Percentiles rank a stretch among this genome's conserved stretches.
phyloP scores from a whole-genome alignment of 352 stramenopile genomes.

The Pythium aristosporum region DNA sequence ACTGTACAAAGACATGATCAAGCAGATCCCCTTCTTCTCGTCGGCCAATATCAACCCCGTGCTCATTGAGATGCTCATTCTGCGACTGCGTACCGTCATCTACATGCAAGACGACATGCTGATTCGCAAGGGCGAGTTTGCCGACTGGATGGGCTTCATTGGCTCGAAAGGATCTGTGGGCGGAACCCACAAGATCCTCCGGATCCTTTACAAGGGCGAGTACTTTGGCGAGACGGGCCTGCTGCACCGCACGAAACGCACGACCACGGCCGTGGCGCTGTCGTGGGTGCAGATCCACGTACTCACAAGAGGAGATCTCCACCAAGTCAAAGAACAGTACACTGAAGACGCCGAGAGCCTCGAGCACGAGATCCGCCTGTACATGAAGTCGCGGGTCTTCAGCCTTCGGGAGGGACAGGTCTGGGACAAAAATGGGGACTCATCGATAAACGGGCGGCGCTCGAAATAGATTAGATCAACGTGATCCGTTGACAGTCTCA shows the following conservation, averaged over 20 bases:
- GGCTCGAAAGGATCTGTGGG: conserved; percentile 63
- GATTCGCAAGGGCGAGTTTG: conserved; percentile 74
- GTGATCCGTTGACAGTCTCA: too few relatives aligned
- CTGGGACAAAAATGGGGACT: too few relatives aligned
- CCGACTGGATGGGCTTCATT: conserved; percentile 85
- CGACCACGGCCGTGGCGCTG: conserved; percentile 61
- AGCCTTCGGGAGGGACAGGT: too few relatives aligned
- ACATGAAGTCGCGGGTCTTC: too few relatives aligned
- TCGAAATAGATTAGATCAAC: too few relatives aligned
- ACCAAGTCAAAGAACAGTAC: conserved; percentile 66
- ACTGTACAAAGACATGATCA: conserved; percentile 76
- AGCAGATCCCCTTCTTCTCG: conserved; percentile 75
- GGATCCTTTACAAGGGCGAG: conserved; percentile 65
- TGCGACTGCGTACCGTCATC: conserved; percentile 69
- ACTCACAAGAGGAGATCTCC: conserved; percentile 52
- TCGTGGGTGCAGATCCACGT: conserved; percentile 80
- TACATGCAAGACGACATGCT: conserved; percentile 84
- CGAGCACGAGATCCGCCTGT: conserved; percentile 21
- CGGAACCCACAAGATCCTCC: conserved; percentile 48
- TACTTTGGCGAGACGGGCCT: conserved; percentile 74
- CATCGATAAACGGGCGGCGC: too few relatives aligned
- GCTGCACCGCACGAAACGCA: conserved; percentile 60
- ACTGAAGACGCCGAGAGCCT: conserved; percentile 52
- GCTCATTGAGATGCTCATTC: conserved; percentile 75
- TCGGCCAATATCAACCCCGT: conserved; percentile 55